Evolutionary conservation across 495 filamentous ascomycete species (phyloP).

Genomic region (Gamarada debralockiae): DNA sequence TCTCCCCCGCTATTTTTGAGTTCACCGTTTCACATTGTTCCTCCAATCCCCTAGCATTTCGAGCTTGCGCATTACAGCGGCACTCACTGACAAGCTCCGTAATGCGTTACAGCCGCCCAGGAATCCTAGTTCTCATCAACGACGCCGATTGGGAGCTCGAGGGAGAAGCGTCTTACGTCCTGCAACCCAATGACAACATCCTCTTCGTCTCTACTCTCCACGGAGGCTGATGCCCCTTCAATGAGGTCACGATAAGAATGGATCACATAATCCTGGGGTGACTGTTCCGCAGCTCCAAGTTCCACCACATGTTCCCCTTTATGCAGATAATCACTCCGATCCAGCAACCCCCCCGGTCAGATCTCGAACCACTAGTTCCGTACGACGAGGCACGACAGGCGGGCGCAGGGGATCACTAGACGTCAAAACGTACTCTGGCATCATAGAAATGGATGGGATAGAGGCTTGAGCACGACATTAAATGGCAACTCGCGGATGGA

Average conservation of each 20-base stretch:
- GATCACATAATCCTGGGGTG: background rate
- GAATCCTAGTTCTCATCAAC: conserved; percentile 97
- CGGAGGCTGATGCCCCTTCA: conserved; percentile 62
- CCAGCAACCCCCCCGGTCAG: too few relatives aligned
- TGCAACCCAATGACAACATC: conserved; percentile 80
- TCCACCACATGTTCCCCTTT: too few relatives aligned
- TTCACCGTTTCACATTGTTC: background rate
- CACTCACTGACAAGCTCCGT: background rate
- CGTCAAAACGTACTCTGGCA: too few relatives aligned
- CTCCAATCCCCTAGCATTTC: background rate
- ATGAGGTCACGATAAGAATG: background rate
- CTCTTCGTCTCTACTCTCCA: conserved; percentile 98
- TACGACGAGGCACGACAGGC: too few relatives aligned
- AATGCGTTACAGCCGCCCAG: conserved; percentile 66
- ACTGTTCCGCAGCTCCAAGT: background rate
- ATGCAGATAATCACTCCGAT: too few relatives aligned
- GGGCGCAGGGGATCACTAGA: too few relatives aligned
- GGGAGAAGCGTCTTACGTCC: conserved; percentile 83
- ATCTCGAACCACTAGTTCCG: too few relatives aligned
- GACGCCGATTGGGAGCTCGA: conserved; percentile 98
- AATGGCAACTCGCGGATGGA: too few relatives aligned
- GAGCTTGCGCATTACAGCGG: background rate
- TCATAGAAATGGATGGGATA: too few relatives aligned
- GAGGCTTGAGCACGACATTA: too few relatives aligned
- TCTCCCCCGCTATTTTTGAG: background rate